Evolutionary conservation across 116 monocot genomes (phyloP).

Genomic region (Trichopus zeylanicus): DNA sequence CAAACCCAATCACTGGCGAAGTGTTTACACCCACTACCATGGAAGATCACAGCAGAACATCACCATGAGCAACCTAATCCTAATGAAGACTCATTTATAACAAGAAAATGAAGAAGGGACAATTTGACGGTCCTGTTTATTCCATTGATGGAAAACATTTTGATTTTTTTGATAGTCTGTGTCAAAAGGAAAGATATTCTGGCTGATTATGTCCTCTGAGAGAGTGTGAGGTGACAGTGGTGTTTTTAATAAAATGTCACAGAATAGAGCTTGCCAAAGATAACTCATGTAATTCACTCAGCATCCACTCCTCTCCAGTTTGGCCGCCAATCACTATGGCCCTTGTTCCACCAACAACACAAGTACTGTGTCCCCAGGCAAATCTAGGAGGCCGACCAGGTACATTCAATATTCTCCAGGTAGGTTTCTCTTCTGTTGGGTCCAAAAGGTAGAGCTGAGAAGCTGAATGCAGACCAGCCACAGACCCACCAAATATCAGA

Average conservation of each 20-base stretch:
- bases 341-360: slow-evolving; percentile 47
- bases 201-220: background rate
- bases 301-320: slow-evolving; percentile 60
- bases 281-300: slow-evolving; percentile 44
- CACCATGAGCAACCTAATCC: slow-evolving; percentile 2
- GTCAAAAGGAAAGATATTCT: background rate
- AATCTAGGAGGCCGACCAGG: slow-evolving; percentile 50
- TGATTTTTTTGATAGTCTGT: background rate
- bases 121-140: background rate
- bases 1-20: slow-evolving; percentile 2
- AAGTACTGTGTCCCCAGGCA: slow-evolving; percentile 64
- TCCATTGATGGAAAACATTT: background rate
- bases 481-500: slow-evolving; percentile 68
- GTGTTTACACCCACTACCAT: background rate
- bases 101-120: background rate
- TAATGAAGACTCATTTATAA: background rate
- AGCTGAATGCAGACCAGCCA: slow-evolving; percentile 55
- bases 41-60: background rate
- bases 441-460: slow-evolving; percentile 50
- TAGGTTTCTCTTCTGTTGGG: slow-evolving; percentile 53
- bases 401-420: slow-evolving; percentile 53
- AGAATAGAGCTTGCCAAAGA: slow-evolving; percentile 31
- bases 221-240: background rate
- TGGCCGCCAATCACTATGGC: slow-evolving; percentile 51
- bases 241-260: background rate